A percentile compares a stretch with the other conserved stretches of the same genome.
These are phyloP conservation scores for Teratosphaeria destructans DNA, from an alignment of 2,329 filamentous ascomycete genomes.

Conservation along the genomic window DNA sequence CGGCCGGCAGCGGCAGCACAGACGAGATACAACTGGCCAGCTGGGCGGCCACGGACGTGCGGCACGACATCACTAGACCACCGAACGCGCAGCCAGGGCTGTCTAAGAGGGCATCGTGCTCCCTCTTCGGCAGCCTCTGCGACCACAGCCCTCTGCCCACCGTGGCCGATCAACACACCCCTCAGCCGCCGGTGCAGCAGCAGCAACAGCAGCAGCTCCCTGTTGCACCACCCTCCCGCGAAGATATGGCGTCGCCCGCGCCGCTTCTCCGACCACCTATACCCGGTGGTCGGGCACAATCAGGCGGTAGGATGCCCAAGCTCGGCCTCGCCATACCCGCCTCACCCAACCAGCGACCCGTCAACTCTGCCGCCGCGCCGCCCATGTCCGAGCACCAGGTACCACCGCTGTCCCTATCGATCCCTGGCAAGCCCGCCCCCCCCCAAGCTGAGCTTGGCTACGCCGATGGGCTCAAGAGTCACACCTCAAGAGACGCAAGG, in stretches of 20 bases:
- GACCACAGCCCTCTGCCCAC: background rate
- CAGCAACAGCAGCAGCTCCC: background rate
- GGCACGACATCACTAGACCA: background rate
- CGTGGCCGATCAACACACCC: background rate
- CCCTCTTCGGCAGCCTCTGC: conserved; percentile 1
- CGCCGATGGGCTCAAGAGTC: conserved; percentile 72
- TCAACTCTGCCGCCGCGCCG: conserved; percentile 35
- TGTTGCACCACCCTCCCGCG: conserved; percentile 12
- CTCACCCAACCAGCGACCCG: conserved; percentile 70
- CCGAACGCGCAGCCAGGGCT: background rate
- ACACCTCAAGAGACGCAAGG: conserved; percentile 51
- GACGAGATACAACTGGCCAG: background rate
- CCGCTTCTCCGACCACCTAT: conserved; percentile 77
- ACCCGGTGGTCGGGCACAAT: conserved; percentile 44
- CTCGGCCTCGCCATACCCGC: conserved; percentile 84
- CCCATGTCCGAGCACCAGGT: conserved; percentile 24
- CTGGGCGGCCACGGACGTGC: background rate
- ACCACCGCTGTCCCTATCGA: conserved; percentile 25
- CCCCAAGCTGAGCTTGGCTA: conserved; percentile 75
- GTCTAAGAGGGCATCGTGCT: background rate
- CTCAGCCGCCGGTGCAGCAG: background rate
- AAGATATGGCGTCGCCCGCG: conserved; percentile 62
- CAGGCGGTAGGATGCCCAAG: conserved; percentile 45
- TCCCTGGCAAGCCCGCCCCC: conserved; percentile 51
- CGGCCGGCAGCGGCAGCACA: background rate